Conservation (phyloP, 441 rosid genomes). For the Pelargonium exstipulatum region DNA sequence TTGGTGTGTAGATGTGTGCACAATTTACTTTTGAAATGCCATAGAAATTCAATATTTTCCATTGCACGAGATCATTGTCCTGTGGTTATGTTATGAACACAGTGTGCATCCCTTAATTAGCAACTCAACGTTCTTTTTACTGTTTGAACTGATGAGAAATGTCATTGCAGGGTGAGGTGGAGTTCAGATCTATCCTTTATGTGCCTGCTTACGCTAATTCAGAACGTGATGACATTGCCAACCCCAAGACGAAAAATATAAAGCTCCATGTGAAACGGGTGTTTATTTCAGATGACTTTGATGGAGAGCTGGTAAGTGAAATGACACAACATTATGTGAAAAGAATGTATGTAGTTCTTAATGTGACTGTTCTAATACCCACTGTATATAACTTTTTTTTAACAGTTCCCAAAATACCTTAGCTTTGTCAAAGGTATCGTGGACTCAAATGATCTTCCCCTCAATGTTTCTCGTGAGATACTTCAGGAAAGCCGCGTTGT, state of each 20-base stretch:
- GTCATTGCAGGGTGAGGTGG: conserved; percentile 82
- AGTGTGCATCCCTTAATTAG: neutral
- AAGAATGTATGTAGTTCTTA: conserved; percentile 17
- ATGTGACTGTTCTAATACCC: neutral
- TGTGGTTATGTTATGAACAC: neutral
- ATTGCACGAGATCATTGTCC: neutral
- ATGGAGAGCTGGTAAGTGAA: conserved; percentile 88
- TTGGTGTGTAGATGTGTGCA: neutral
- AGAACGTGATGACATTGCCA: conserved; percentile 78
- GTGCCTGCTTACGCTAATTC: conserved; percentile 96
- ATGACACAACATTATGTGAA: neutral
- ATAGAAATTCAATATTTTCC: neutral
- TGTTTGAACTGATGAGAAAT: neutral
- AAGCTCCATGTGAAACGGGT: conserved; percentile 90
- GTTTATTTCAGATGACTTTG: conserved; percentile 97
- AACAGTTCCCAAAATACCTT: conserved; percentile 85
- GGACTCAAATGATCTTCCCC: conserved; percentile 94
- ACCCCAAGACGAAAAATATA: conserved; percentile 88
- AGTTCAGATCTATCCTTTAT: conserved; percentile 85
- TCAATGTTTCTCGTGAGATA: conserved; percentile 91
- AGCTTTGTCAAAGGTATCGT: conserved; percentile 96
- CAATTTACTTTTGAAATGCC: neutral
- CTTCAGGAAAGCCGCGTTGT: conserved; percentile 97
- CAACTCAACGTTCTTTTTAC: neutral
- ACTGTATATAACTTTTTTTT: neutral